phyloP scores from a whole-genome alignment of 2,329 filamentous ascomycete species.

The Claviceps lovelessii region DNA sequence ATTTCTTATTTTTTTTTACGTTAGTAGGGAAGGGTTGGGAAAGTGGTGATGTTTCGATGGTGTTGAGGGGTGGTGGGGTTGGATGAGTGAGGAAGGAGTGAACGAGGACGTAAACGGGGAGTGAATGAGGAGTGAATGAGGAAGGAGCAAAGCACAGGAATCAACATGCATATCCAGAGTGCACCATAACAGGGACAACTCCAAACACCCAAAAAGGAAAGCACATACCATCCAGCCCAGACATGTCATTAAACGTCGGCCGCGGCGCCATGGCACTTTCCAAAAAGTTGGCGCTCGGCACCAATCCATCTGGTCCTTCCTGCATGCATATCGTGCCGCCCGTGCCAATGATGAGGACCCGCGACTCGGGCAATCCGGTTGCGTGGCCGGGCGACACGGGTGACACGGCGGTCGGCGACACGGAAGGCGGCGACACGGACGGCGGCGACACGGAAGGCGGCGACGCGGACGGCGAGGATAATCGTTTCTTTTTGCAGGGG shows the following conservation, averaged over 20 bases:
- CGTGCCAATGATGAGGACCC: conserved; percentile 82
- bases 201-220: not conserved
- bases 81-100: too few species aligned
- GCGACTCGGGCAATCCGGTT: conserved; percentile 49
- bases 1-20: too few species aligned
- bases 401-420: too few species aligned
- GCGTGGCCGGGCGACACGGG: not conserved
- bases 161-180: not conserved
- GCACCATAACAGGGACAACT: too few species aligned
- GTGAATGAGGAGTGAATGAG: not conserved
- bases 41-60: not conserved
- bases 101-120: not conserved
- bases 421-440: too few species aligned
- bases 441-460: too few species aligned
- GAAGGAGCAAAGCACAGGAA: not conserved
- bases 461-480: too few species aligned
- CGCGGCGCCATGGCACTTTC: conserved; percentile 68
- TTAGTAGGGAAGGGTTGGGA: too few species aligned
- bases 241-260: conserved; percentile 68
- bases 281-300: conserved; percentile 69
- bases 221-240: conserved; percentile 8
- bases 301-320: conserved; percentile 61
- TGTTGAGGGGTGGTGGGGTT: not conserved
- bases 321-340: conserved; percentile 88
- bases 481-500: too few species aligned